Evolutionary conservation across 768 basidiomycete genomes (phyloP), one percentile per base, ranked within the genome.

Genomic region (Suillus americanus): DNA sequence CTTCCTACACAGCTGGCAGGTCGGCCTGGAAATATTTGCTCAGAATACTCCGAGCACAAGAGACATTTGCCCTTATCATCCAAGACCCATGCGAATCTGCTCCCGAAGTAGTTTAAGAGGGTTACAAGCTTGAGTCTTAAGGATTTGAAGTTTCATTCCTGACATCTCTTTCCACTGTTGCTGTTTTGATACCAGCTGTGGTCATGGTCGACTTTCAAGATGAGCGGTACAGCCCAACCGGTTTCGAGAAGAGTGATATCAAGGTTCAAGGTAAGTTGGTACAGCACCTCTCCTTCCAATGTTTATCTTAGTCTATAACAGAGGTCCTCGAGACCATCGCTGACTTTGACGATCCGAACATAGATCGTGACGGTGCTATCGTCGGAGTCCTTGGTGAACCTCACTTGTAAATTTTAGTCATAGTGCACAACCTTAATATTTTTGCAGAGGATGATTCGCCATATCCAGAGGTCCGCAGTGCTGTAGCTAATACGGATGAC

Each of bases 381-480:
- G n/a, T 25, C 3, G 76, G 72, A 0, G 25, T 61, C 1, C 60
- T 69, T 9, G 75, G 75, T 76, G 13, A 59, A 60, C 41, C 6
- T 48, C 4, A 3, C 37, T 45, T n/a, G 5, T n/a, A 20, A 3
- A 14, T 45, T 14, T 41, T 37, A 14, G 3, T 35, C 14, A 41
- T 33, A 14, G 18, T 10, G 25, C 30, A 53, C 23, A 38, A 35
- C 3, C 9, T 69, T 3, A 80, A 75, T 70, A 20, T 35, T 8
- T 62, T 20, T 28, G 9, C 68, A 80, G 83, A 84, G 71, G 89
- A 93, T 67, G 92, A 94, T 73, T 92, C 91, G 3, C 92, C 92
- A 5, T 94, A 94, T 72, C 90, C 90, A 7, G 92, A 94, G 73
- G 91, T 92, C 14, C 85, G 90, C 53, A 86, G 89, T 9, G 89